A percentile compares a stretch with the other conserved stretches of the same genome.
phyloP scores from a whole-genome alignment of 1,139 yeast species.

The Suzukiozyma palmioleophila region DNA sequence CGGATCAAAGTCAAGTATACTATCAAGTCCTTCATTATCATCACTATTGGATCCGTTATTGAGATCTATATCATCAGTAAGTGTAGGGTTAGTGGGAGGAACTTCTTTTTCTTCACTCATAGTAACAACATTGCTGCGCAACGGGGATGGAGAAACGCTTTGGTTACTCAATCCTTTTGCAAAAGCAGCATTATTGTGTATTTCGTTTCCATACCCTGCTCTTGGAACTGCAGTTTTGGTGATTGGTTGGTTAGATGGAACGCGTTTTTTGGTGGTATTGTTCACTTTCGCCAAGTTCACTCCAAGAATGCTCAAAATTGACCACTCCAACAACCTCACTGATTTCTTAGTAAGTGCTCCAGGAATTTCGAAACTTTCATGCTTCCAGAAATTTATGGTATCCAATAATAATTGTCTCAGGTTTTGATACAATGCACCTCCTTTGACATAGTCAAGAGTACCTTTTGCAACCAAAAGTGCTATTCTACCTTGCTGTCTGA shows the following conservation, averaged over 20 bases:
- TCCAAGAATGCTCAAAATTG: slow-evolving; percentile 51
- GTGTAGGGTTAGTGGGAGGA: background rate
- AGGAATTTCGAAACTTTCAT: slow-evolving; percentile 50
- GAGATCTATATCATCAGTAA: background rate
- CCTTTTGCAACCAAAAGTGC: slow-evolving; percentile 74
- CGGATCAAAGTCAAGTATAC: slow-evolving; percentile 37
- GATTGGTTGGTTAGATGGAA: slow-evolving; percentile 17
- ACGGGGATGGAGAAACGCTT: slow-evolving; percentile 2
- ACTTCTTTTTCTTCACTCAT: background rate
- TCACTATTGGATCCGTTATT: slow-evolving; percentile 7
- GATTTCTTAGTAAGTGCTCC: slow-evolving; percentile 60
- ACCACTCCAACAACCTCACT: slow-evolving; percentile 50
- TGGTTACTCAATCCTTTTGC: background rate
- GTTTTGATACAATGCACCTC: slow-evolving; percentile 74
- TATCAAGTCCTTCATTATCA: slow-evolving; percentile 22
- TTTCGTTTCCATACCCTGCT: slow-evolving; percentile 11
- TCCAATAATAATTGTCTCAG: slow-evolving; percentile 53
- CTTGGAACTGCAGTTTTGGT: slow-evolving; percentile 22
- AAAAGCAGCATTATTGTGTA: background rate
- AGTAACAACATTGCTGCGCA: background rate
- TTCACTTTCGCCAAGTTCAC: slow-evolving; percentile 20
- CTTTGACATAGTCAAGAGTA: slow-evolving; percentile 75
- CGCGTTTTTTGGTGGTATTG: slow-evolving; percentile 15
- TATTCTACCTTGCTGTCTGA: slow-evolving; percentile 64
- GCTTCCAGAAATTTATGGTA: slow-evolving; percentile 45